These are phyloP conservation scores for Austroboletus niveus DNA, from an alignment of 1,284 basidiomycete genomes.

Conservation along the genomic window DNA sequence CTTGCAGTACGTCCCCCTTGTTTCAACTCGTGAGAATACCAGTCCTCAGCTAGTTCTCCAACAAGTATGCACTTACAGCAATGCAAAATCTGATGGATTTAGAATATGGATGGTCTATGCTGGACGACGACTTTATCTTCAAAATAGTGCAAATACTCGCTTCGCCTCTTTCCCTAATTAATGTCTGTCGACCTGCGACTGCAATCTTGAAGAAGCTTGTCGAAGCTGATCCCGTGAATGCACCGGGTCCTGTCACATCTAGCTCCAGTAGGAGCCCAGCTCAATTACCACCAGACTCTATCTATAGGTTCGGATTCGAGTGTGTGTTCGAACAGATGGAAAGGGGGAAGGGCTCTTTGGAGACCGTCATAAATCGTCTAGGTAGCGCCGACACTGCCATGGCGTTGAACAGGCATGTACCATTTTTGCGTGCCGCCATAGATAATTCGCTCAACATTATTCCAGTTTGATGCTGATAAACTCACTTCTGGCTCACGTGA, in stretches of 20 bases:
- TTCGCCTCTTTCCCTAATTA: constrained; percentile 76
- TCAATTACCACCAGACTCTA: constrained; percentile 55
- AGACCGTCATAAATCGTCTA: constrained; percentile 76
- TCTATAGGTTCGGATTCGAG: constrained; percentile 80
- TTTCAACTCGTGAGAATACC: constrained; percentile 11
- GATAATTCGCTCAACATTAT: constrained; percentile 8
- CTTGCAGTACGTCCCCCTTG: constrained; percentile 60
- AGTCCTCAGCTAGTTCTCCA: constrained; percentile 7
- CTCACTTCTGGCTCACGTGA: constrained; percentile 77
- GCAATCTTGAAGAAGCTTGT: constrained; percentile 88
- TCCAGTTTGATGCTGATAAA: constrained; percentile 87
- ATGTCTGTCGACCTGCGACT: constrained; percentile 96
- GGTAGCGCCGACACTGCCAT: constrained; percentile 83
- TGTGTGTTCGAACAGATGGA: constrained; percentile 82
- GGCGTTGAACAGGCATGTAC: constrained; percentile 73
- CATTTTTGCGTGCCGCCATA: neutral
- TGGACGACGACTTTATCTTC: constrained; percentile 72
- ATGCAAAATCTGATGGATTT: constrained; percentile 87
- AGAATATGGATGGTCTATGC: constrained; percentile 75
- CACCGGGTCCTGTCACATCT: constrained; percentile 53
- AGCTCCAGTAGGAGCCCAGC: constrained; percentile 62
- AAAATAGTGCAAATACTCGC: constrained; percentile 82
- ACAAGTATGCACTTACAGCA: constrained; percentile 77
- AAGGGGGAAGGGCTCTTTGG: constrained; percentile 60
- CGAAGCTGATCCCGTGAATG: constrained; percentile 71